Evolutionary conservation across 805 yeast genomes (phyloP).

Genomic region (Myxozyma geophila): DNA sequence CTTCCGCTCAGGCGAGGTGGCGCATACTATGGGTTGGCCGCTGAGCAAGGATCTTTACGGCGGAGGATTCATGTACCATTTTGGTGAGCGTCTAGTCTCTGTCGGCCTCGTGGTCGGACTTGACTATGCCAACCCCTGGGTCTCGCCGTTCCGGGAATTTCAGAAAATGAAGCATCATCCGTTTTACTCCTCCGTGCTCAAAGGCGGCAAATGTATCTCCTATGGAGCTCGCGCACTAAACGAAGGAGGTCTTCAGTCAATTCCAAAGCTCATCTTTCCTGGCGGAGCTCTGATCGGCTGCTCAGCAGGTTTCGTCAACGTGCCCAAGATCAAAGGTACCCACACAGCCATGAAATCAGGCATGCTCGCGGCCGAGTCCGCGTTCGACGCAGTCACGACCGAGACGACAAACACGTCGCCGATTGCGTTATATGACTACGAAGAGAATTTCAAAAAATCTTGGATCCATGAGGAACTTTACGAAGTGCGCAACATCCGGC

Average conservation of each 20-base stretch:
- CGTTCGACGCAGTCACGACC: slow-evolving; percentile 57
- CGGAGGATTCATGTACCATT: slow-evolving; percentile 97
- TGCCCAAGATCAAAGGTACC: slow-evolving; percentile 96
- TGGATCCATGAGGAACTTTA: slow-evolving; percentile 87
- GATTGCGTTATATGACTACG: slow-evolving; percentile 59
- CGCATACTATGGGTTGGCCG: slow-evolving; percentile 92
- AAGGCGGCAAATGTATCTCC: slow-evolving; percentile 89
- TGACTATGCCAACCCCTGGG: slow-evolving; percentile 92
- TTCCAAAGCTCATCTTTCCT: slow-evolving; percentile 89
- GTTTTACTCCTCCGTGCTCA: slow-evolving; percentile 69
- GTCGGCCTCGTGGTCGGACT: slow-evolving; percentile 94
- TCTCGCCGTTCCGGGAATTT: slow-evolving; percentile 95
- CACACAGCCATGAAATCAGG: slow-evolving; percentile 98
- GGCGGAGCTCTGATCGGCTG: slow-evolving; percentile 97
- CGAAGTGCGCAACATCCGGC: slow-evolving; percentile 87
- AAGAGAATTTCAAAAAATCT: slow-evolving; percentile 66
- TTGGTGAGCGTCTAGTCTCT: slow-evolving; percentile 88
- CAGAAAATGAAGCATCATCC: slow-evolving; percentile 87
- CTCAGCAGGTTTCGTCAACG: slow-evolving; percentile 95
- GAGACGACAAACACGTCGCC: slow-evolving; percentile 37
- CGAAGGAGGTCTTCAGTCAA: slow-evolving; percentile 95
- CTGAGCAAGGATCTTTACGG: slow-evolving; percentile 76
- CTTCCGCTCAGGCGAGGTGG: slow-evolving; percentile 77
- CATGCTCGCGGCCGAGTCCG: slow-evolving; percentile 88
- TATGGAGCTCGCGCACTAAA: slow-evolving; percentile 96